These are phyloP conservation scores for Acacia pycnantha DNA, from an alignment of 331 rosid species.

Conservation along the genomic window DNA sequence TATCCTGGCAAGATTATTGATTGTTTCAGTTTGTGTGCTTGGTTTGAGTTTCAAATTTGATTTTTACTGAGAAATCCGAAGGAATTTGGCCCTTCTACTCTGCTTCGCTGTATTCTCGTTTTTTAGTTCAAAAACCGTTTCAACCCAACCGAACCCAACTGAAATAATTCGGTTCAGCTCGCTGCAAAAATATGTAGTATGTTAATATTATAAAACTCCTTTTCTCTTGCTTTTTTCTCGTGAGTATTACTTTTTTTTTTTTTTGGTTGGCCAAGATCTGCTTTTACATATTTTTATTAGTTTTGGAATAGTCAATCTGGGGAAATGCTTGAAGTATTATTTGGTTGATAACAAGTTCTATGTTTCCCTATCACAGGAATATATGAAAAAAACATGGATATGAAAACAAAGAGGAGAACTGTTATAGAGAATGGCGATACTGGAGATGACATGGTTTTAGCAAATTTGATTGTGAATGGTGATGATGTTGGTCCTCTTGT, in stretches of 20 bases:
- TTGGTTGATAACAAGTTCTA: constrained; percentile 7
- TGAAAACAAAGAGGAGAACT: constrained; percentile 51
- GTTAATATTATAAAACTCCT: background rate
- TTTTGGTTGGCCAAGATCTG: background rate
- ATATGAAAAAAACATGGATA: constrained; percentile 46
- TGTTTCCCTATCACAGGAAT: constrained; percentile 28
- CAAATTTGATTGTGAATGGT: constrained; percentile 75
- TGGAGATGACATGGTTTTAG: constrained; percentile 80
- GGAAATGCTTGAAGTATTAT: background rate
- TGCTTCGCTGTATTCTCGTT: background rate
- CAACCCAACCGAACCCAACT: background rate
- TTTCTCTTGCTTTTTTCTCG: background rate
- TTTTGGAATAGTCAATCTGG: background rate
- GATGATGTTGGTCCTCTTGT: constrained; percentile 85
- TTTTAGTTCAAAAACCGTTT: background rate
- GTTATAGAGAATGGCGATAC: constrained; percentile 63
- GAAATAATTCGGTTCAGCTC: background rate
- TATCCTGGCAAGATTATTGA: background rate
- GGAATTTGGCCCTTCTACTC: background rate
- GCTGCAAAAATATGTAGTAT: background rate
- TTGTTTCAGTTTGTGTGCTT: background rate
- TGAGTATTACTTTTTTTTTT: background rate
- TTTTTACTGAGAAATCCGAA: background rate
- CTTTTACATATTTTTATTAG: background rate
- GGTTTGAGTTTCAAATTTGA: background rate